phyloP scores from a whole-genome alignment of 2,329 filamentous ascomycete species.

The Capronia coronata region DNA sequence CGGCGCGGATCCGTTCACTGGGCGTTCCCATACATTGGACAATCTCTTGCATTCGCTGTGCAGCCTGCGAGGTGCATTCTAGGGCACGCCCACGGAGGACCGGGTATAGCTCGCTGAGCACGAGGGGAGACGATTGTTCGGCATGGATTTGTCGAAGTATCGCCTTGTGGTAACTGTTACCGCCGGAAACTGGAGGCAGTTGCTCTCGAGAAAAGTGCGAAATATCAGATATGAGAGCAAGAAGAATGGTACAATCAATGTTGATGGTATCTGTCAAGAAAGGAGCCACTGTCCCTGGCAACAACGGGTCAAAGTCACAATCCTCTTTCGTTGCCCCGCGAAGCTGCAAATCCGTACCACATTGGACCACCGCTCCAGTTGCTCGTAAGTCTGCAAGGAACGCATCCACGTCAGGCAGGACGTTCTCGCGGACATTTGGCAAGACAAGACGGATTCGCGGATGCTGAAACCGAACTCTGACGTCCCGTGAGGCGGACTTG shows the following conservation, averaged over 20 bases:
- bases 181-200: slow-evolving; percentile 28
- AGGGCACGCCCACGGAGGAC: slow-evolving; percentile 52
- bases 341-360: slow-evolving; percentile 19
- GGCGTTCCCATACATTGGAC: slow-evolving; percentile 57
- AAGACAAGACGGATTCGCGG: slow-evolving; percentile 57
- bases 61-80: slow-evolving; percentile 61
- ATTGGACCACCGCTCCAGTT: slow-evolving; percentile 42
- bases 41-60: slow-evolving; percentile 60
- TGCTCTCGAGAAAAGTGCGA: slow-evolving; percentile 48
- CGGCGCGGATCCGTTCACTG: slow-evolving; percentile 54
- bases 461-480: slow-evolving; percentile 53
- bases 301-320: slow-evolving; percentile 11
- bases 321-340: neutral
- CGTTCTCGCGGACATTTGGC: slow-evolving; percentile 50
- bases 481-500: slow-evolving; percentile 48
- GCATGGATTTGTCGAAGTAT: slow-evolving; percentile 60
- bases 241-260: slow-evolving; percentile 57
- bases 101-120: slow-evolving; percentile 57
- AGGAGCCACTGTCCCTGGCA: slow-evolving; percentile 30
- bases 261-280: slow-evolving; percentile 41
- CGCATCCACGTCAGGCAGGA: slow-evolving; percentile 49
- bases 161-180: slow-evolving; percentile 47
- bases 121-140: slow-evolving; percentile 55
- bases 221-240: slow-evolving; percentile 68
- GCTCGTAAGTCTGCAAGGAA: slow-evolving; percentile 52